These are phyloP conservation scores for Yarrowia yakushimensis DNA, from an alignment of 805 yeast species.

Conservation along the genomic window DNA sequence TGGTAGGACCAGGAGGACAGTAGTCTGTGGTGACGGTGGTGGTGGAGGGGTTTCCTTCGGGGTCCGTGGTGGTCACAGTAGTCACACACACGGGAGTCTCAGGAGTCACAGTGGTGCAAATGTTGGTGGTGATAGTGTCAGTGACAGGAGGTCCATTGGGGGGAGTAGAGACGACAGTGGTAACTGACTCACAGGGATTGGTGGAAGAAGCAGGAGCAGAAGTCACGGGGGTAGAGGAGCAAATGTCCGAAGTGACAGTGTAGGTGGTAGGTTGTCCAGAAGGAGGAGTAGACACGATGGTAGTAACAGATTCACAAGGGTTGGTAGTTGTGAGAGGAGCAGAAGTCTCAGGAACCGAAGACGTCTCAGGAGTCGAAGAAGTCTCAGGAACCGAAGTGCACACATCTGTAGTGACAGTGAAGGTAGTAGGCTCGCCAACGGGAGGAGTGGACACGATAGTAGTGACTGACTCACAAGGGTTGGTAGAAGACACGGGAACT, in stretches of 20 bases:
- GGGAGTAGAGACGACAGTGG: neutral
- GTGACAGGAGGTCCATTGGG: neutral
- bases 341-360: neutral
- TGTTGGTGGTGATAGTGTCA: neutral
- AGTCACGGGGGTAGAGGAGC: neutral
- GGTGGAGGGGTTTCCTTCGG: neutral
- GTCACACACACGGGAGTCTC: neutral
- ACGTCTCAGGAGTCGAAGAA: neutral
- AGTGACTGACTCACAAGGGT: too few relatives aligned
- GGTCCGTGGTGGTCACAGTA: neutral
- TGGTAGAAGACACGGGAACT: too few relatives aligned
- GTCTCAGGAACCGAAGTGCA: neutral
- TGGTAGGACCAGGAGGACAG: neutral
- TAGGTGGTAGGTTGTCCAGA: neutral
- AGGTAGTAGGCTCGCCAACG: neutral
- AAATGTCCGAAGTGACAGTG: neutral
- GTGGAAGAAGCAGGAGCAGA: neutral
- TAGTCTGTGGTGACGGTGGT: constrained; percentile 3
- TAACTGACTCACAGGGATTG: neutral
- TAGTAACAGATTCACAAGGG: neutral
- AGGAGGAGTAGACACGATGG: neutral
- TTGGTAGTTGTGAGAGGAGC: neutral
- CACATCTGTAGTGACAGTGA: neutral
- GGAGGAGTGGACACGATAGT: too few relatives aligned
- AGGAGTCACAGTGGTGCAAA: neutral